Evolutionary conservation across 78 protist genomes (phyloP).

Genomic region (Chrysochromulina parva): DNA sequence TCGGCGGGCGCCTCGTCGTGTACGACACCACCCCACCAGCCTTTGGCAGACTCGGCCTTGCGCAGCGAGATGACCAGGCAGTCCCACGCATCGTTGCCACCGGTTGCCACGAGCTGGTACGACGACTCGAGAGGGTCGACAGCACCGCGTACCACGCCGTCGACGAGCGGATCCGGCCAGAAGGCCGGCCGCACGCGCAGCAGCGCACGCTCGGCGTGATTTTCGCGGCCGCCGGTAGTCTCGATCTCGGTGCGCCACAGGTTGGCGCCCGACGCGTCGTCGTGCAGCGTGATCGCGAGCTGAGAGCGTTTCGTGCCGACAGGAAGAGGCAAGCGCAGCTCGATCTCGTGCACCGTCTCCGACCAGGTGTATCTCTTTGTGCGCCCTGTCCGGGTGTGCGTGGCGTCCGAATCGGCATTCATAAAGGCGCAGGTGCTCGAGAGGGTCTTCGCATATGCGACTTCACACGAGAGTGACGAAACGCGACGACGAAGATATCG

Average conservation of each 20-base stretch:
- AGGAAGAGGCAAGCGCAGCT: neutral
- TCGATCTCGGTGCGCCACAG: neutral
- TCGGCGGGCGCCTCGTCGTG: neutral
- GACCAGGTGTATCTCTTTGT: neutral
- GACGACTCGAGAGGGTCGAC: neutral
- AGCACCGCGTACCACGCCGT: neutral
- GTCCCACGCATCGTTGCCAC: too few species aligned
- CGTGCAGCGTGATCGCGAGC: neutral
- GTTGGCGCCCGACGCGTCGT: neutral
- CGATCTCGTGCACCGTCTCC: neutral
- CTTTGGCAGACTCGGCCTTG: too few species aligned
- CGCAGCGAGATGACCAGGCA: too few species aligned
- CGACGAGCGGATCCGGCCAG: neutral
- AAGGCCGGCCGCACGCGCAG: neutral
- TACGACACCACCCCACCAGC: neutral
- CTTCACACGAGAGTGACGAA: too few species aligned
- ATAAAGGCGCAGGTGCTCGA: too few species aligned
- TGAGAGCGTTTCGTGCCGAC: neutral
- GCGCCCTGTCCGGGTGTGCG: too few species aligned
- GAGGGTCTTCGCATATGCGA: too few species aligned
- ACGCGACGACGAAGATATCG: too few species aligned
- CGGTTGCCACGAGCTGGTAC: neutral
- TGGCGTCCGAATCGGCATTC: too few species aligned
- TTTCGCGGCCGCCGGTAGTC: neutral
- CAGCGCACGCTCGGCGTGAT: neutral